Evolutionary conservation across 768 basidiomycete genomes (phyloP).

Genomic region (Lentinula sp.): DNA sequence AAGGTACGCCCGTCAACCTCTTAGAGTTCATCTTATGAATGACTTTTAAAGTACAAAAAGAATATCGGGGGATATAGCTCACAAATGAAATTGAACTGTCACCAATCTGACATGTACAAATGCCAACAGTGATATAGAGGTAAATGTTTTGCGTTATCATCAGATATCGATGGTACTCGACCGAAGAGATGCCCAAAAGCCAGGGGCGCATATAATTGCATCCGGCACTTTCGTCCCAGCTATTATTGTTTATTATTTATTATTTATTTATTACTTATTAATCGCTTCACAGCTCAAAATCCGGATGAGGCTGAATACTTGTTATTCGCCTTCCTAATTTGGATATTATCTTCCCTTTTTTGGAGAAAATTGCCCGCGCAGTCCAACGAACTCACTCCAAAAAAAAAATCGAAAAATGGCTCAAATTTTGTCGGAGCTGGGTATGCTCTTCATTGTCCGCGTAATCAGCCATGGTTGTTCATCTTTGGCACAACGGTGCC

Average conservation of each 20-base stretch:
- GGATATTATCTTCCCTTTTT: background rate
- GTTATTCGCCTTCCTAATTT: background rate
- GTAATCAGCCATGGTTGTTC: background rate
- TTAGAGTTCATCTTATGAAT: background rate
- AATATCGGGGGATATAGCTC: background rate
- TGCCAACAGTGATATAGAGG: background rate
- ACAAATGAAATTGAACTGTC: background rate
- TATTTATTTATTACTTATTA: no score
- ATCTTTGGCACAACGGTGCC: background rate
- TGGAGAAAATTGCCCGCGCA: background rate
- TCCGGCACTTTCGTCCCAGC: no score
- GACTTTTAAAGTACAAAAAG: background rate
- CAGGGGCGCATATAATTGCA: background rate
- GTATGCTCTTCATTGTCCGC: background rate
- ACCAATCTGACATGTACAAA: background rate
- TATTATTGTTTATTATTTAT: no score
- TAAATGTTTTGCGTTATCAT: background rate
- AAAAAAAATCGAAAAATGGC: background rate
- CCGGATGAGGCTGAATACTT: no score
- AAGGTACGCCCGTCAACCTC: background rate
- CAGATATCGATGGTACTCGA: background rate
- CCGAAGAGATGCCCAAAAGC: background rate
- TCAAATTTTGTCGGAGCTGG: no score
- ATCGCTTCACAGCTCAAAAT: no score
- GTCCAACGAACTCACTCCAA: background rate